Evolutionary conservation across 495 filamentous ascomycete genomes (phyloP), one percentile per base, ranked within the genome.

Genomic region (Symbiotaphrina buchneri): DNA sequence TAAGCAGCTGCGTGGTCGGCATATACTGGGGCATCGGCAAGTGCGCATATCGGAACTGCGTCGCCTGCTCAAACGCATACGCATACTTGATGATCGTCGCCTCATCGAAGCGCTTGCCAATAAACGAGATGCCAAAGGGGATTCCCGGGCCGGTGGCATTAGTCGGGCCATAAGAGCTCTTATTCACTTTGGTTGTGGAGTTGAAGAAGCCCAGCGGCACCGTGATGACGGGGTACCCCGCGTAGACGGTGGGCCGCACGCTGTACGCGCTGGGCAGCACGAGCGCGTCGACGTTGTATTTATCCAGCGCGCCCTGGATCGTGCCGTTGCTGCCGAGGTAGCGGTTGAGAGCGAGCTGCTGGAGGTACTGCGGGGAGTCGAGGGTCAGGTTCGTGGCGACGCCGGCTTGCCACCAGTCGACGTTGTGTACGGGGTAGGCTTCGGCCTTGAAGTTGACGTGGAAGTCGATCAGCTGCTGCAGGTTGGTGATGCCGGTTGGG

Each of bases 131-230:
- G n/a, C n/a, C n/a, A n/a, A n/a, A n/a, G n/a, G n/a, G n/a, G n/a
- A n/a, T n/a, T n/a, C n/a, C n/a, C n/a, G n/a, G n/a, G n/a, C n/a
- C n/a, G n/a, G n/a, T n/a, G n/a, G n/a, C n/a, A n/a, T n/a, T n/a
- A n/a, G n/a, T n/a, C n/a, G n/a, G n/a, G n/a, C n/a, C n/a, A n/a
- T n/a, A n/a, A n/a, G n/a, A n/a, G n/a, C n/a, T n/a, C n/a, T n/a
- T n/a, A n/a, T n/a, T n/a, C n/a, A n/a, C n/a, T n/a, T n/a, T n/a
- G n/a, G n/a, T n/a, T n/a, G n/a, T n/a, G n/a, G n/a, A n/a, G n/a
- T n/a, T n/a, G n/a, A n/a, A 56, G 39, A 45, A 54, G 11, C 55
- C 55, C 38, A 61, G 42, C 6, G 55, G 56, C 10, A 62, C 55
- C 3, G 54, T 52, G 18, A 58, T 37, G 27, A 52, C 43, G 1